Evolutionary conservation across 2,329 filamentous ascomycete species (phyloP).

Genomic region (Blastomyces emzantsi): DNA sequence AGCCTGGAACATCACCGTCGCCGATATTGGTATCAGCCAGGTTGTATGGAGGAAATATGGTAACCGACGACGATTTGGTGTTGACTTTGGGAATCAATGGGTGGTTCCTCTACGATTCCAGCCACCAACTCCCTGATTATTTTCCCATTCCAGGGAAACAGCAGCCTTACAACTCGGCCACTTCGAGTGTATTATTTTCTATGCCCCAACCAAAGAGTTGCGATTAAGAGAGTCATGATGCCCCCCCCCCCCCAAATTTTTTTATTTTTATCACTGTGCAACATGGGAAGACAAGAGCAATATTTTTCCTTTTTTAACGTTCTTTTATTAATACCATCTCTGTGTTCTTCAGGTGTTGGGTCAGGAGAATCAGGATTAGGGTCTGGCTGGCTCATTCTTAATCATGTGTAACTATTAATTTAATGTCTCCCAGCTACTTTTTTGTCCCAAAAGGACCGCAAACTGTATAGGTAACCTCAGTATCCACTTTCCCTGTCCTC

Average conservation of each 20-base stretch:
- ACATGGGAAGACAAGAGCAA: not conserved
- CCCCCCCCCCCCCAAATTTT: too few relatives aligned
- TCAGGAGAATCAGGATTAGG: not conserved
- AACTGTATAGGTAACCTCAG: not conserved
- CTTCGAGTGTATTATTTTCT: not conserved
- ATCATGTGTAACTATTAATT: not conserved
- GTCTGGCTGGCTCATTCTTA: not conserved
- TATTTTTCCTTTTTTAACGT: not conserved
- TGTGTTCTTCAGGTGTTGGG: not conserved
- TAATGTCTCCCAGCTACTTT: not conserved
- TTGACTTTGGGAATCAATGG: slow-evolving; percentile 85
- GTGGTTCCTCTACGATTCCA: slow-evolving; percentile 58
- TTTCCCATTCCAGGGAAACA: not conserved
- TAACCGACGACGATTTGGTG: slow-evolving; percentile 68
- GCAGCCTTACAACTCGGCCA: not conserved
- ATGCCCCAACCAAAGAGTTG: not conserved
- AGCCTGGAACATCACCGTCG: slow-evolving; percentile 69
- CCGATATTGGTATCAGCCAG: slow-evolving; percentile 76
- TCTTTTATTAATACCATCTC: not conserved
- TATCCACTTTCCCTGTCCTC: not conserved
- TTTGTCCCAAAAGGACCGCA: not conserved
- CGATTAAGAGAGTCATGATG: not conserved
- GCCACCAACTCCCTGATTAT: slow-evolving; percentile 19
- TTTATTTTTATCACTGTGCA: not conserved
- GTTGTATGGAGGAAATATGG: slow-evolving; percentile 79